phyloP scores from a whole-genome alignment of 140 eudicot genomes.

The Cichorium intybus region DNA sequence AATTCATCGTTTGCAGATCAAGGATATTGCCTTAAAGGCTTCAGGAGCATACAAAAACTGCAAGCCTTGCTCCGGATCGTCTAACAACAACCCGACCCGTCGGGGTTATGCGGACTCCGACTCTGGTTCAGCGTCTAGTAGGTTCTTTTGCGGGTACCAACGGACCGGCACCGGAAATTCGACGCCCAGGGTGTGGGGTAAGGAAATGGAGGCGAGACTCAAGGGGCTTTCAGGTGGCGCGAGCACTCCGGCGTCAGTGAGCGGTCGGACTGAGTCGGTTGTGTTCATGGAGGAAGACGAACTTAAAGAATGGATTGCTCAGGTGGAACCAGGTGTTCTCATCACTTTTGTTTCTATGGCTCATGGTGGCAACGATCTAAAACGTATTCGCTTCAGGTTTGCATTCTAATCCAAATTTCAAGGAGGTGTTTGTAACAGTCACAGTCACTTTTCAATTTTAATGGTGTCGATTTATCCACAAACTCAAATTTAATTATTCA shows the following conservation, averaged over 20 bases:
- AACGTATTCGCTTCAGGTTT: constrained; percentile 90
- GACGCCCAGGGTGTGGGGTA: constrained; percentile 64
- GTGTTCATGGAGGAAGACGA: constrained; percentile 78
- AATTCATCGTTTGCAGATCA: constrained; percentile 43
- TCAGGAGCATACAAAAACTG: constrained; percentile 76
- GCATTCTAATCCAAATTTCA: background rate
- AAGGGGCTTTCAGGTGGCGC: constrained; percentile 86
- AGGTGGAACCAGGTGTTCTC: constrained; percentile 90
- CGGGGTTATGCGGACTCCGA: constrained; percentile 43
- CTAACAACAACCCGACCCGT: constrained; percentile 23
- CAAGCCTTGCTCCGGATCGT: constrained; percentile 71
- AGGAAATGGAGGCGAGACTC: constrained; percentile 77
- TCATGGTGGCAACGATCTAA: constrained; percentile 74
- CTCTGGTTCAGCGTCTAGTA: constrained; percentile 46
- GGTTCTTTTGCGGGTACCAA: constrained; percentile 48
- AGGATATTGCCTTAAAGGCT: constrained; percentile 87
- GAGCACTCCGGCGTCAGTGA: constrained; percentile 77
- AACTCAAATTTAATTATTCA: too few relatives aligned
- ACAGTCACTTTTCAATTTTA: too few relatives aligned
- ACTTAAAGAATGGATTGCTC: constrained; percentile 89
- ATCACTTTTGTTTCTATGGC: constrained; percentile 72
- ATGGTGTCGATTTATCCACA: too few relatives aligned
- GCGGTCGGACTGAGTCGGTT: constrained; percentile 69
- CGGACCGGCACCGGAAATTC: constrained; percentile 34
- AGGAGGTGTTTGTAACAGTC: too few relatives aligned